These are phyloP conservation scores for Balakata baccata DNA, from an alignment of 345 rosid species.

Conservation along the genomic window DNA sequence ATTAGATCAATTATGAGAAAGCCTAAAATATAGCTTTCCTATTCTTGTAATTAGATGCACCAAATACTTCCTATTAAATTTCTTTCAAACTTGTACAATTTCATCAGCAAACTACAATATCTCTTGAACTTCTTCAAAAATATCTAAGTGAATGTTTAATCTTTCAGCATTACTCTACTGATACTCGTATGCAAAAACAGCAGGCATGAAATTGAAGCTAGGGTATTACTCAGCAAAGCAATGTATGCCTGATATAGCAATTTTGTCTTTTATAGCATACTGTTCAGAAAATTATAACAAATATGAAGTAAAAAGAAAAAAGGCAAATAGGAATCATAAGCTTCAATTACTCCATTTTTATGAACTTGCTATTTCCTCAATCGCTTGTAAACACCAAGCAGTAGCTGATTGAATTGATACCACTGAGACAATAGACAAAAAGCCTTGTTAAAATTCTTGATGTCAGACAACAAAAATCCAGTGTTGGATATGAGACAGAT, in stretches of 20 bases:
- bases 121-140: background rate
- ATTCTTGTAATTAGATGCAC: background rate
- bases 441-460: background rate
- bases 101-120: background rate
- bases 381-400: background rate
- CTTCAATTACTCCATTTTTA: slow-evolving; percentile 12
- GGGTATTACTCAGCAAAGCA: background rate
- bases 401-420: slow-evolving; percentile 1
- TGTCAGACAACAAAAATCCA: background rate
- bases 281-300: background rate
- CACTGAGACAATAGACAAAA: slow-evolving; percentile 5
- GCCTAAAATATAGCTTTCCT: too few relatives aligned
- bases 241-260: background rate
- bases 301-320: background rate
- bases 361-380: slow-evolving; percentile 10
- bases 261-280: background rate
- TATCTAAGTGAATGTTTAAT: background rate
- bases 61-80: background rate
- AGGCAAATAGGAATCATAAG: background rate
- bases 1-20: too few relatives aligned
- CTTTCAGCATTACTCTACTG: background rate
- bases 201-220: background rate
- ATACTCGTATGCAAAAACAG: background rate
- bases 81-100: background rate
- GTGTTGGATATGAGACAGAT: background rate